Evolutionary conservation across 2,329 filamentous ascomycete species (phyloP), one percentile per base, ranked within the genome.

Genomic region (Cercospora zeina): DNA sequence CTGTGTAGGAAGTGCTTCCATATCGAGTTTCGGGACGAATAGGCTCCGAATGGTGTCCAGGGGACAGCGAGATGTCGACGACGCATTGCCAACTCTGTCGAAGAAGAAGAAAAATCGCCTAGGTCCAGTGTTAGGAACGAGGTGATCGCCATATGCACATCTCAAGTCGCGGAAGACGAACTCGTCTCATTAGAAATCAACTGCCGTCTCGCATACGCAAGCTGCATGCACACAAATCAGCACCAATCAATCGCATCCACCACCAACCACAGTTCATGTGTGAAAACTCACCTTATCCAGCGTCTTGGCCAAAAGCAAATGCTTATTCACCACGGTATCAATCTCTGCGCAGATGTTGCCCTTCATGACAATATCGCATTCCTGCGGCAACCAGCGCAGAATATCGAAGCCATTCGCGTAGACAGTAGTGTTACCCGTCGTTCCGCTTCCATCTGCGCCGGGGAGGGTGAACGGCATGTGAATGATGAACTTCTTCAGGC

Each of bases 321-420:
- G 77, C 68, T 78, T 77, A 39, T 71, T 71, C 24, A 80, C 77
- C 33, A 80, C 78, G 50, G 66, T 69, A 64, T 73, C 72, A 13
- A 80, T 77, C 64, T 75, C 73, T 31, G 75, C 71, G 53, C 72
- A 74, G 9, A 76, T 75, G 45, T 73, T 74, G 1, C 78, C 78
- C 61, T 77, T 72, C 6, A 80, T 65, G 27, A 73, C 67, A 4
- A 80, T 76, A 54, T 73, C 72, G 56, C 77, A 79, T n/a, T 73
- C 70, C 64, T 75, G 70, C 1, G 79, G 78, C 62, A 81, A 65
- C 78, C 78, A 81, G 13, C 78, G 65, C 37, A 81, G 67, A 34
- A 80, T 80, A 62, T 79, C 78, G 61, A 81, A 81, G 0, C 78
- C 78, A 60, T 80, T 80, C 13, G 77, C 78, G 60, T 80, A 80